These are phyloP conservation scores for Naganishia antarctica DNA, from an alignment of 768 basidiomycete genomes.

Conservation along the genomic window DNA sequence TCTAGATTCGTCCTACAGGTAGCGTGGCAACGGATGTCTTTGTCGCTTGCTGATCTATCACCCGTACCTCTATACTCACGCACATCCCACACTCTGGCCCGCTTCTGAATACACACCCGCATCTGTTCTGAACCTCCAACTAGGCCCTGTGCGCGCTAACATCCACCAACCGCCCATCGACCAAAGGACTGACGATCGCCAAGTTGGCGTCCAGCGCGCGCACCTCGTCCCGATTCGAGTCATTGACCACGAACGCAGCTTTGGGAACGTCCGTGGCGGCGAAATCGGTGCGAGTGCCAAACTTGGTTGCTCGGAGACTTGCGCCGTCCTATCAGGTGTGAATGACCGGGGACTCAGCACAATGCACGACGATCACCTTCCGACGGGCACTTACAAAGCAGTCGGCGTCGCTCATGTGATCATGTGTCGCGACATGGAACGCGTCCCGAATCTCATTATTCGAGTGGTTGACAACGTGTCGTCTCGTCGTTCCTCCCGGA, in stretches of 20 bases:
- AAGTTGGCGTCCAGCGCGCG: conserved; percentile 53
- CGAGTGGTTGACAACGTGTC: conserved; percentile 53
- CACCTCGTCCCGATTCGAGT: conserved; percentile 34
- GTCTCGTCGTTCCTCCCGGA: conserved; percentile 53
- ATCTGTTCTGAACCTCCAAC: no score
- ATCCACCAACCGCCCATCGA: conserved; percentile 67
- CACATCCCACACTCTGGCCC: background rate
- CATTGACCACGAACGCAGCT: conserved; percentile 32
- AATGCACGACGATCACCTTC: background rate
- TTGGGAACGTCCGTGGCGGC: background rate
- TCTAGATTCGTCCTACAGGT: no score
- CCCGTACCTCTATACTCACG: background rate
- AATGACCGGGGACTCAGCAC: background rate
- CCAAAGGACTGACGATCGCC: conserved; percentile 58
- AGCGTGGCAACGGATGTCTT: no score
- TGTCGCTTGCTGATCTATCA: no score
- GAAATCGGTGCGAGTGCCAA: background rate
- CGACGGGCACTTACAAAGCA: conserved; percentile 54
- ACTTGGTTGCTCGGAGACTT: conserved; percentile 52
- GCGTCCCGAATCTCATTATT: conserved; percentile 50
- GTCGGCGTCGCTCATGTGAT: conserved; percentile 76
- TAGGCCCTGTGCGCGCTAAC: conserved; percentile 35
- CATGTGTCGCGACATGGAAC: conserved; percentile 59
- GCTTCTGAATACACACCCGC: no score
- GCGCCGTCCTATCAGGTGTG: conserved; percentile 7